These are phyloP conservation scores for Ogataea thermomethanolica DNA, from an alignment of 805 yeast genomes.

Conservation along the genomic window DNA sequence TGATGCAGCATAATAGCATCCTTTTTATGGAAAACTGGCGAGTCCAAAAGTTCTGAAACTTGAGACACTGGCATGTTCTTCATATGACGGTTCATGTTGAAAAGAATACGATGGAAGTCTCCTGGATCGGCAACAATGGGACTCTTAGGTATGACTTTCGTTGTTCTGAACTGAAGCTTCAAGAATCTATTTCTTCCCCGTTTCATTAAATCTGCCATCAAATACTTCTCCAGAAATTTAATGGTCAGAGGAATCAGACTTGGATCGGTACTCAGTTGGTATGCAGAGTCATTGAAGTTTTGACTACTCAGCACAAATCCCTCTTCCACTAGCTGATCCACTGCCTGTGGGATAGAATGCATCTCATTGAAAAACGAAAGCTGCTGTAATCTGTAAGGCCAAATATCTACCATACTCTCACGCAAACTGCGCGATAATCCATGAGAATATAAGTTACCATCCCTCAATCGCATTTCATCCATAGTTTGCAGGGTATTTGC, in stretches of 20 bases:
- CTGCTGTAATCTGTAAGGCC: slow-evolving; percentile 31
- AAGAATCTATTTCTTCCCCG: slow-evolving; percentile 3
- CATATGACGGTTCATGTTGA: slow-evolving; percentile 4
- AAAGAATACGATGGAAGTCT: slow-evolving; percentile 9
- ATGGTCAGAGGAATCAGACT: slow-evolving; percentile 23
- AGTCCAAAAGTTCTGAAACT: neutral
- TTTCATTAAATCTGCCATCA: slow-evolving; percentile 24
- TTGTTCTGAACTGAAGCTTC: slow-evolving; percentile 8
- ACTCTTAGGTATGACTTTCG: neutral
- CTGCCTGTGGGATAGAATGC: slow-evolving; percentile 14
- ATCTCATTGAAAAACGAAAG: slow-evolving; percentile 26
- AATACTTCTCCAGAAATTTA: slow-evolving; percentile 25
- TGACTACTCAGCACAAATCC: slow-evolving; percentile 29
- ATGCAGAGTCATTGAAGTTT: slow-evolving; percentile 29
- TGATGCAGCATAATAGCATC: neutral
- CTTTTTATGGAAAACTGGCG: neutral
- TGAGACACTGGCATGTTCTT: neutral
- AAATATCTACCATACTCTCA: slow-evolving; percentile 25
- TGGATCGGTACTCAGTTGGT: slow-evolving; percentile 20
- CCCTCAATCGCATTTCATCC: slow-evolving; percentile 17
- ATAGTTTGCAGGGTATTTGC: slow-evolving; percentile 6
- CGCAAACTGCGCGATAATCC: slow-evolving; percentile 25
- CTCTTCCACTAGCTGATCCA: slow-evolving; percentile 17
- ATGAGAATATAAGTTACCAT: slow-evolving; percentile 4
- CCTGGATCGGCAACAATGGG: slow-evolving; percentile 4